Evolutionary conservation across 2,329 filamentous ascomycete genomes (phyloP).

Genomic region (Colletotrichum gloeosporioides): DNA sequence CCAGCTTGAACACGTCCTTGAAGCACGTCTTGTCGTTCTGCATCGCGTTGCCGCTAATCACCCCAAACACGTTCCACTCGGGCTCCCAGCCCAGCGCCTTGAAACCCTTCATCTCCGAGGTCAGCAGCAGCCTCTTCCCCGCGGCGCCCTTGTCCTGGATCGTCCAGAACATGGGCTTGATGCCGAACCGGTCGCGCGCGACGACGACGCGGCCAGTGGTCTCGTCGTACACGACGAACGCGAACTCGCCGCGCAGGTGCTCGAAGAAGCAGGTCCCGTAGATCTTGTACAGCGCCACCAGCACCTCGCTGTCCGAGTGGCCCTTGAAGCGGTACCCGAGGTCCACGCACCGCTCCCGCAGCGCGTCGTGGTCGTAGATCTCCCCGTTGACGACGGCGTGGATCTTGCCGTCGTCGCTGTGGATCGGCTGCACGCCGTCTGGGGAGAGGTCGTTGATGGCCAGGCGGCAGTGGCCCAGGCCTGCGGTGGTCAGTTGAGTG

Average conservation of each 20-base stretch:
- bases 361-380: slow-evolving; percentile 58
- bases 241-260: slow-evolving; percentile 60
- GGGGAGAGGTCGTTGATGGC: slow-evolving; percentile 57
- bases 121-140: slow-evolving; percentile 47
- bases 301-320: slow-evolving; percentile 55
- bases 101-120: slow-evolving; percentile 61
- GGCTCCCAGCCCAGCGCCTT: slow-evolving; percentile 54
- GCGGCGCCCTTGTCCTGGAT: slow-evolving; percentile 26
- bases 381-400: slow-evolving; percentile 67
- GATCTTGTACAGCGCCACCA: slow-evolving; percentile 56
- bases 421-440: slow-evolving; percentile 52
- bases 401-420: slow-evolving; percentile 37
- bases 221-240: slow-evolving; percentile 55
- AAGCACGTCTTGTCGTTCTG: slow-evolving; percentile 53
- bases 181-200: slow-evolving; percentile 59
- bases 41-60: slow-evolving; percentile 48
- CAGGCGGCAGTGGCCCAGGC: slow-evolving; percentile 54
- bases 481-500: not conserved
- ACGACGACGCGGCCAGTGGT: slow-evolving; percentile 47
- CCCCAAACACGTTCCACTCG: slow-evolving; percentile 55
- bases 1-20: slow-evolving; percentile 48
- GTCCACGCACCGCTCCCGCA: slow-evolving; percentile 41
- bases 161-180: slow-evolving; percentile 63
- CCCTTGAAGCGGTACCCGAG: slow-evolving; percentile 49
- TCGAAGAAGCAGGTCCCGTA: slow-evolving; percentile 43